A percentile compares a stretch with the other conserved stretches of the same genome.
phyloP scores from a whole-genome alignment of 2,329 filamentous ascomycete species.

The Cladophialophora immunda region DNA sequence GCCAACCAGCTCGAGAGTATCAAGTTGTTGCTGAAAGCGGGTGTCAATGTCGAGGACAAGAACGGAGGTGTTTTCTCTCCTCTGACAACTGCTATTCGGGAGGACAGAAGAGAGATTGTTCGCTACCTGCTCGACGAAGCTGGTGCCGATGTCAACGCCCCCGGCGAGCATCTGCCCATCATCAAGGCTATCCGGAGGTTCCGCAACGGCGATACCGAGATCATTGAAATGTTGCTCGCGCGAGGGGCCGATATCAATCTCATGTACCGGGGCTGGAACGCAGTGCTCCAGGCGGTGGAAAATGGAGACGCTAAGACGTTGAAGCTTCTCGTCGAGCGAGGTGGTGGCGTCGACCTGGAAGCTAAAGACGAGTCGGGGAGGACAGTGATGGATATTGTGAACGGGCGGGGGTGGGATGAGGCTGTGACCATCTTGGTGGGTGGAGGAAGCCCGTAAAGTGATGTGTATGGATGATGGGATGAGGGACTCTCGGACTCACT shows the following conservation, averaged over 20 bases:
- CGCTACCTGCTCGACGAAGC: conserved; percentile 68
- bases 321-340: conserved; percentile 52
- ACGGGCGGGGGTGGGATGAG: conserved; percentile 67
- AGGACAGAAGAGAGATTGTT: conserved; percentile 69
- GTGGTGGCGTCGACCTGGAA: conserved; percentile 47
- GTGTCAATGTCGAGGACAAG: conserved; percentile 74
- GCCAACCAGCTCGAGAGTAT: conserved; percentile 73
- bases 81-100: conserved; percentile 72
- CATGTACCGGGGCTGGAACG: conserved; percentile 72
- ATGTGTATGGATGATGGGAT: neutral
- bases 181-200: conserved; percentile 73
- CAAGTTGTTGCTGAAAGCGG: conserved; percentile 70
- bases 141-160: conserved; percentile 70
- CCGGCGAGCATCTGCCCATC: conserved; percentile 75
- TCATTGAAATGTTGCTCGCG: conserved; percentile 69
- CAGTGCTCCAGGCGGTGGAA: conserved; percentile 71
- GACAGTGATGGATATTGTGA: conserved; percentile 66
- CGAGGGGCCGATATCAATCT: conserved; percentile 74
- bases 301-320: conserved; percentile 67
- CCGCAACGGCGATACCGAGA: conserved; percentile 64
- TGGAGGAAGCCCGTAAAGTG: conserved; percentile 10
- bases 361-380: conserved; percentile 64
- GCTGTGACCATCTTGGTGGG: conserved; percentile 57
- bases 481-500: neutral
- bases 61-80: conserved; percentile 77